Conservation (phyloP, 2,329 filamentous ascomycete genomes). For the Trichoderma gracile region DNA sequence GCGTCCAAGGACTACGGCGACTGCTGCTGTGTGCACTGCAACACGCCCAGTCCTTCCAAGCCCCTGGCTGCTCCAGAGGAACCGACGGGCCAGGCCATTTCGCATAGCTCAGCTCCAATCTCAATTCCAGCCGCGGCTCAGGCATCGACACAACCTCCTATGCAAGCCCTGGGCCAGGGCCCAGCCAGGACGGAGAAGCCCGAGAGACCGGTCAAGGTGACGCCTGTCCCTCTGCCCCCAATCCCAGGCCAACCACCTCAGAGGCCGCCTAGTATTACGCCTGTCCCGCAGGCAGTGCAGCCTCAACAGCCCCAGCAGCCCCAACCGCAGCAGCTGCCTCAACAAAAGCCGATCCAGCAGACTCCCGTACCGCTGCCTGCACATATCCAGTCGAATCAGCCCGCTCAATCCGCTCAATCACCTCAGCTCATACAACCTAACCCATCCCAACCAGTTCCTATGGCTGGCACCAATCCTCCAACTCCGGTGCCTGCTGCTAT, state of each 20-base stretch:
- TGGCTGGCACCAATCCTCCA: slow-evolving; percentile 21
- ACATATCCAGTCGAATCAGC: slow-evolving; percentile 28
- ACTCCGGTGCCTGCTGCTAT: slow-evolving; percentile 7
- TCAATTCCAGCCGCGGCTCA: slow-evolving; percentile 3
- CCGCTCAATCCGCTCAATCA: neutral
- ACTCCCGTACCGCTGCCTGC: slow-evolving; percentile 24
- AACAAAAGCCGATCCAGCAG: slow-evolving; percentile 10
- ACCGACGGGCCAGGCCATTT: slow-evolving; percentile 26
- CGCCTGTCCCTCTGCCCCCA: slow-evolving; percentile 42
- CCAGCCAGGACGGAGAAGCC: slow-evolving; percentile 32
- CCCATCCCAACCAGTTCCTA: slow-evolving; percentile 22
- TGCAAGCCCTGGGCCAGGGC: slow-evolving; percentile 29
- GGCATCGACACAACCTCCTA: slow-evolving; percentile 4
- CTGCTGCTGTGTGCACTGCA: slow-evolving; percentile 55
- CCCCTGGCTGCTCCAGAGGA: slow-evolving; percentile 34
- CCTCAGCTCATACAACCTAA: slow-evolving; percentile 8
- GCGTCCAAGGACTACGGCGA: slow-evolving; percentile 49
- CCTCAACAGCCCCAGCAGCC: slow-evolving; percentile 25
- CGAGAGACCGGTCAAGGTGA: slow-evolving; percentile 38
- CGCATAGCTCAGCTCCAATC: slow-evolving; percentile 24
- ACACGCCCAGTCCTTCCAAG: slow-evolving; percentile 36
- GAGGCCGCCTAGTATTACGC: slow-evolving; percentile 35
- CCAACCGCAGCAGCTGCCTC: slow-evolving; percentile 6
- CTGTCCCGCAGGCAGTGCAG: slow-evolving; percentile 29
- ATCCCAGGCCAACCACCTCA: slow-evolving; percentile 39